Evolutionary conservation across 2,329 filamentous ascomycete genomes (phyloP).

Genomic region (Claviceps sp.): DNA sequence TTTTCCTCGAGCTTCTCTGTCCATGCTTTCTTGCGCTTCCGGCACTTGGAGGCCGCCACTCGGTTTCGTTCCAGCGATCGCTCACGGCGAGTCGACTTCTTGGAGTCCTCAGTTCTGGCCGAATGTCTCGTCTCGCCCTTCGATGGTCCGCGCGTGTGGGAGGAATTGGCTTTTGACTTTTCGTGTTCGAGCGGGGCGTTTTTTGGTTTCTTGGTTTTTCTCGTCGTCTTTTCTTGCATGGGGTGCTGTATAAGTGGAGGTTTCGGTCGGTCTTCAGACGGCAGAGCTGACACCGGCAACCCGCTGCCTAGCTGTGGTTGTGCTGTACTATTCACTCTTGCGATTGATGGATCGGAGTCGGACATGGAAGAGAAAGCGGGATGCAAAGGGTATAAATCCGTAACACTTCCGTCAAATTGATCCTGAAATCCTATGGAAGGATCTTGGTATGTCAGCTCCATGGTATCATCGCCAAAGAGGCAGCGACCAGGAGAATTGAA

Average conservation of each 20-base stretch:
- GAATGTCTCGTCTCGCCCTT: neutral
- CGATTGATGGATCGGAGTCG: neutral
- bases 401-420: neutral
- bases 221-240: neutral
- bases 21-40: conserved; percentile 50
- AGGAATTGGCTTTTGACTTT: neutral
- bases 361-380: neutral
- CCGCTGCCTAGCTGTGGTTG: neutral
- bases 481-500: neutral
- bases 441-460: neutral
- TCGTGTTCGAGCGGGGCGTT: neutral
- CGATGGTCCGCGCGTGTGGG: neutral
- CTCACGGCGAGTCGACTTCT: conserved; percentile 24
- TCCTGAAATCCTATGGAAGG: neutral
- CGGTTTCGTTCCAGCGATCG: conserved; percentile 58
- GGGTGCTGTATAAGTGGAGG: neutral
- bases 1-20: conserved; percentile 34
- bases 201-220: neutral
- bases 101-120: neutral
- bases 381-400: neutral
- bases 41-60: conserved; percentile 59
- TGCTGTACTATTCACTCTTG: neutral
- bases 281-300: neutral
- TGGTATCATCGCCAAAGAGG: neutral
- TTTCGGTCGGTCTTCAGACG: neutral